phyloP scores from a whole-genome alignment of 1,139 yeast species.

The Yamadazyma atlantica region DNA sequence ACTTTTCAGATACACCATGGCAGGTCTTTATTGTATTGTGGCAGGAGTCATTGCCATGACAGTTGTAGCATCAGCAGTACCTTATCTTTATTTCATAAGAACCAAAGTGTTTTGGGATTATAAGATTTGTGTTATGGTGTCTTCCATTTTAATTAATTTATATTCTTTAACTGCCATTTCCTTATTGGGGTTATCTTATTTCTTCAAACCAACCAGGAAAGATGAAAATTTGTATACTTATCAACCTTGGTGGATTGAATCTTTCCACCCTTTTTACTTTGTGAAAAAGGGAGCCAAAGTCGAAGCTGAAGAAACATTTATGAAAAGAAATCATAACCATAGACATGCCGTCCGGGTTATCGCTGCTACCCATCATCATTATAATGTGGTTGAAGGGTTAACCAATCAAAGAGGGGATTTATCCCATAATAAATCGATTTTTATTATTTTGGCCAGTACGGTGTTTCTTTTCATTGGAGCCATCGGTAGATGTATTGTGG shows the following conservation, averaged over 20 bases:
- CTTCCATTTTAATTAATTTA: slow-evolving; percentile 29
- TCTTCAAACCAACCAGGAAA: slow-evolving; percentile 40
- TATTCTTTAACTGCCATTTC: slow-evolving; percentile 34
- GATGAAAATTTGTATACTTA: slow-evolving; percentile 43
- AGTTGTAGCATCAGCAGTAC: slow-evolving; percentile 32
- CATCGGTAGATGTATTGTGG: slow-evolving; percentile 28
- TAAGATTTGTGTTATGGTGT: slow-evolving; percentile 29
- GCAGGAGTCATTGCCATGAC: slow-evolving; percentile 30
- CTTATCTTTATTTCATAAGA: slow-evolving; percentile 31
- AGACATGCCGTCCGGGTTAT: slow-evolving; percentile 43
- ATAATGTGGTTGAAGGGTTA: slow-evolving; percentile 41
- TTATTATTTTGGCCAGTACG: slow-evolving; percentile 28
- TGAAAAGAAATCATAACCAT: slow-evolving; percentile 43
- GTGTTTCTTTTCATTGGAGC: slow-evolving; percentile 31
- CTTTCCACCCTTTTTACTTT: slow-evolving; percentile 39
- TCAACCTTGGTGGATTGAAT: slow-evolving; percentile 50
- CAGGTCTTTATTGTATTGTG: slow-evolving; percentile 29
- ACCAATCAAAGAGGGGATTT: slow-evolving; percentile 38
- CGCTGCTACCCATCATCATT: slow-evolving; percentile 45
- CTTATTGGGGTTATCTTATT: slow-evolving; percentile 36
- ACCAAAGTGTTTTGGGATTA: slow-evolving; percentile 19
- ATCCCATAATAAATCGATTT: slow-evolving; percentile 34
- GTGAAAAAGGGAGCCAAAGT: slow-evolving; percentile 34
- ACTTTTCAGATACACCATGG: slow-evolving; percentile 37
- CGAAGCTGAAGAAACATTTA: slow-evolving; percentile 39